phyloP scores from a whole-genome alignment of 805 yeast species.

The Osmozyma mogii region DNA sequence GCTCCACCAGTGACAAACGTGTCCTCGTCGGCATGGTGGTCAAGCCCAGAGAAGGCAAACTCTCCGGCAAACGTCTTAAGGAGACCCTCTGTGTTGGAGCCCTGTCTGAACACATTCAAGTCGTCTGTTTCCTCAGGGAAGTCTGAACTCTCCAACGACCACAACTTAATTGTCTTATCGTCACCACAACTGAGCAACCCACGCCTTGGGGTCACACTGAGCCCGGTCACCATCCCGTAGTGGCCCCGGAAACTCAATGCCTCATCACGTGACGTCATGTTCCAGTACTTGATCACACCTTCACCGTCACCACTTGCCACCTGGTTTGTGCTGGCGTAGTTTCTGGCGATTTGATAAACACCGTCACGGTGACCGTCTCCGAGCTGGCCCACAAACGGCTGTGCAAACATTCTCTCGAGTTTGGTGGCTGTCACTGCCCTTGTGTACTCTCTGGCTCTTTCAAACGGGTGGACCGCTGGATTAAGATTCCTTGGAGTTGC shows the following conservation, averaged over 20 bases:
- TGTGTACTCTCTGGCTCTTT: constrained; percentile 93
- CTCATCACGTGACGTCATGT: constrained; percentile 72
- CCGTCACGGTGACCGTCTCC: constrained; percentile 97
- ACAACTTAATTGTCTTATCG: constrained; percentile 81
- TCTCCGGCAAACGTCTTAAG: constrained; percentile 77
- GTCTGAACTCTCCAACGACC: constrained; percentile 66
- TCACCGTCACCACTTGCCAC: constrained; percentile 93
- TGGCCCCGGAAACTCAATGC: constrained; percentile 77
- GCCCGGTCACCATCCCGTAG: constrained; percentile 81
- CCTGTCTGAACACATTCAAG: constrained; percentile 20
- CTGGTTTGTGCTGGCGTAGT: constrained; percentile 58
- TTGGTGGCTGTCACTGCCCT: constrained; percentile 93
- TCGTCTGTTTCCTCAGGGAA: constrained; percentile 31
- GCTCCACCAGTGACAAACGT: constrained; percentile 91
- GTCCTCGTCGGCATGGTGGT: constrained; percentile 70
- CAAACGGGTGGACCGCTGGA: constrained; percentile 95
- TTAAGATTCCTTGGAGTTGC: constrained; percentile 82
- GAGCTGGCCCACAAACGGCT: constrained; percentile 90
- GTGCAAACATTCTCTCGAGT: constrained; percentile 93
- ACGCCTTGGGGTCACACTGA: constrained; percentile 56
- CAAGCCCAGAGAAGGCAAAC: constrained; percentile 76
- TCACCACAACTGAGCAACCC: constrained; percentile 78
- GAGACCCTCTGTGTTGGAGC: constrained; percentile 41
- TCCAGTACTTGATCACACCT: constrained; percentile 93
- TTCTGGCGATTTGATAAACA: constrained; percentile 78